phyloP scores from a whole-genome alignment of 192 early-diverging fungal species.

The Oehlia diaphana region DNA sequence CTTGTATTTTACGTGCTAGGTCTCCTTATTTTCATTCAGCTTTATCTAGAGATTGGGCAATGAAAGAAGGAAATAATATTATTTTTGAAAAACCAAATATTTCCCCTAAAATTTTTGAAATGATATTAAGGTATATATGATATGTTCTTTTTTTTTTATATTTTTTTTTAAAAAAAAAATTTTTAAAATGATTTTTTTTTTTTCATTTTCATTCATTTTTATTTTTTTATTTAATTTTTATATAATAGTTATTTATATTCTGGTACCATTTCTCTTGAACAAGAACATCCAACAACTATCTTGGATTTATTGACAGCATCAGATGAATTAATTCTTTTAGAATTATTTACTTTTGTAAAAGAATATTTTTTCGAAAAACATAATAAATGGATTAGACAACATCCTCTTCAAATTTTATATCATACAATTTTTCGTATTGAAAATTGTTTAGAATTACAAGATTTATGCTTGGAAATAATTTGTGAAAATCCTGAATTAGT shows the following conservation, averaged over 20 bases:
- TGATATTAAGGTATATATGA: neutral
- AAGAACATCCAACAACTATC: neutral
- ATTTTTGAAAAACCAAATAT: constrained; percentile 12
- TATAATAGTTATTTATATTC: constrained; percentile 3
- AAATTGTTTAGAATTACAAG: neutral
- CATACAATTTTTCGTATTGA: neutral
- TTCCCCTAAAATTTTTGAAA: constrained; percentile 1
- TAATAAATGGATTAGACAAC: neutral
- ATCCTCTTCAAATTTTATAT: constrained; percentile 1
- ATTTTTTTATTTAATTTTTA: too few relatives aligned
- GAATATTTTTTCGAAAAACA: neutral
- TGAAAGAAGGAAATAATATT: neutral
- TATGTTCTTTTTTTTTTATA: too few relatives aligned
- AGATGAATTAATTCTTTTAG: neutral
- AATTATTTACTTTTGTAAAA: neutral
- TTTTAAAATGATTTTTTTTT: too few relatives aligned
- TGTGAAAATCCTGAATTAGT: neutral
- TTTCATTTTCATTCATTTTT: too few relatives aligned
- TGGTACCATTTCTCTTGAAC: neutral
- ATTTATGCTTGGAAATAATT: neutral
- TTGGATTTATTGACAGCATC: neutral
- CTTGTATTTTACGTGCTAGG: constrained; percentile 1
- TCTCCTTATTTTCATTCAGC: constrained; percentile 13
- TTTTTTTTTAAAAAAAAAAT: too few relatives aligned
- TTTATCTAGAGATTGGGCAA: neutral